Evolutionary conservation across 2,329 filamentous ascomycete genomes (phyloP).

Genomic region (Colletotrichum eleusines): DNA sequence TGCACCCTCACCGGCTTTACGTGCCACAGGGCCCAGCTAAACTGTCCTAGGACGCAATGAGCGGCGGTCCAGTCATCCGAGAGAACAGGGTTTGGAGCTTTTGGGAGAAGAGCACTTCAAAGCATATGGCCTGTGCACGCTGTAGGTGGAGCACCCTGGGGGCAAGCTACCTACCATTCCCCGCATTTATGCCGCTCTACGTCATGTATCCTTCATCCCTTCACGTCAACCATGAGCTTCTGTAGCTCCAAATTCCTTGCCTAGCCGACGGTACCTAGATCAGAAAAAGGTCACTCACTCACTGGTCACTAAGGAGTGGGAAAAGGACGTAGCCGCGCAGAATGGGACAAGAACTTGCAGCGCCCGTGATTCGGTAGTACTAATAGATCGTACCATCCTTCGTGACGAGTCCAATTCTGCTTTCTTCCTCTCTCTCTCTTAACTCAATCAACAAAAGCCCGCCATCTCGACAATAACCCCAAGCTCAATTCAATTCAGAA

Average conservation of each 20-base stretch:
- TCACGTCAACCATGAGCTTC: slow-evolving; percentile 25
- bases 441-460: slow-evolving; percentile 28
- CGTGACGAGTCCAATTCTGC: neutral
- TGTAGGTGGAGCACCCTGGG: slow-evolving; percentile 20
- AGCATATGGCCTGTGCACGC: slow-evolving; percentile 24
- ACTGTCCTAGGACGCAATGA: neutral
- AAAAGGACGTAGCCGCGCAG: slow-evolving; percentile 27
- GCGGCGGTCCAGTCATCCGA: neutral
- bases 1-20: slow-evolving; percentile 24
- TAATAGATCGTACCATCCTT: slow-evolving; percentile 40
- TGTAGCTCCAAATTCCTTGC: slow-evolving; percentile 26
- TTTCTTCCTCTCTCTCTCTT: slow-evolving; percentile 3
- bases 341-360: slow-evolving; percentile 32
- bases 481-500: neutral
- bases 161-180: slow-evolving; percentile 43
- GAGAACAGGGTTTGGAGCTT: neutral
- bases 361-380: slow-evolving; percentile 32
- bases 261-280: slow-evolving; percentile 12
- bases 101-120: slow-evolving; percentile 13
- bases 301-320: slow-evolving; percentile 31
- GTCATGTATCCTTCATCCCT: slow-evolving; percentile 46
- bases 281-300: slow-evolving; percentile 19
- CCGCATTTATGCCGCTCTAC: slow-evolving; percentile 44
- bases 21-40: slow-evolving; percentile 21
- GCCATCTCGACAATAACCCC: slow-evolving; percentile 10